These are phyloP conservation scores for Jaenimonas drosophilae DNA, from an alignment of 208 protist species.

Conservation along the genomic window DNA sequence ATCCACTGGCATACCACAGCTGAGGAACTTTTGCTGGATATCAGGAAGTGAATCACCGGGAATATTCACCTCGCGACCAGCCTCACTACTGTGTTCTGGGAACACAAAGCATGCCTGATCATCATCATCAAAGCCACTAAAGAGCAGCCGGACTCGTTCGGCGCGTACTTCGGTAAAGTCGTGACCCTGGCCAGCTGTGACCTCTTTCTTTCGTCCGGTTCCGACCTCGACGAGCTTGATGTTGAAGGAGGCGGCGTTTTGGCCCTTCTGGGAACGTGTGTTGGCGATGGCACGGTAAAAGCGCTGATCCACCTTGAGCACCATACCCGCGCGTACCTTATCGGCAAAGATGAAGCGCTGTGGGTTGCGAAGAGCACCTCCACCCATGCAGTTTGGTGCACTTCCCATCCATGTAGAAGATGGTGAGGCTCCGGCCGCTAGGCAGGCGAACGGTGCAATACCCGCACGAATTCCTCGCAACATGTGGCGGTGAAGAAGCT, in stretches of 20 bases:
- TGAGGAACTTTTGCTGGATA: constrained; percentile 74
- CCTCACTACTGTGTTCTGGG: constrained; percentile 66
- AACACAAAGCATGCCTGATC: constrained; percentile 86
- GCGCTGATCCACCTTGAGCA: constrained; percentile 69
- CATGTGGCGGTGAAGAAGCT: too few species aligned
- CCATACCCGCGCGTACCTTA: constrained; percentile 78
- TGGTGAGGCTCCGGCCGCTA: too few species aligned
- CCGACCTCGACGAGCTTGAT: constrained; percentile 80
- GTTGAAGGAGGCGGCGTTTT: constrained; percentile 84
- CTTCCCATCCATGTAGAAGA: too few species aligned
- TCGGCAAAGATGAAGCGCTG: constrained; percentile 73
- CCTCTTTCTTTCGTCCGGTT: constrained; percentile 67
- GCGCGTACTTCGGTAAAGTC: constrained; percentile 77
- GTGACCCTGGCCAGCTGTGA: constrained; percentile 74
- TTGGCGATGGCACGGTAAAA: constrained; percentile 71
- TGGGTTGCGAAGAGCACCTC: constrained; percentile 4
- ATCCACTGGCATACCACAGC: constrained; percentile 80
- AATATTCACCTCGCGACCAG: constrained; percentile 75
- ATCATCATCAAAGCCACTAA: constrained; percentile 88
- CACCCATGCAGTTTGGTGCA: not conserved
- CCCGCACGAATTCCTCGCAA: too few species aligned
- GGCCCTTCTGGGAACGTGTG: constrained; percentile 85
- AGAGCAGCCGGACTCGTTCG: constrained; percentile 72
- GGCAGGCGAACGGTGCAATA: too few species aligned
- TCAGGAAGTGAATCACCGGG: constrained; percentile 60